Base-by-base conservation (phyloP, 257 asterid species). In the Solanum etuberosum region DNA sequence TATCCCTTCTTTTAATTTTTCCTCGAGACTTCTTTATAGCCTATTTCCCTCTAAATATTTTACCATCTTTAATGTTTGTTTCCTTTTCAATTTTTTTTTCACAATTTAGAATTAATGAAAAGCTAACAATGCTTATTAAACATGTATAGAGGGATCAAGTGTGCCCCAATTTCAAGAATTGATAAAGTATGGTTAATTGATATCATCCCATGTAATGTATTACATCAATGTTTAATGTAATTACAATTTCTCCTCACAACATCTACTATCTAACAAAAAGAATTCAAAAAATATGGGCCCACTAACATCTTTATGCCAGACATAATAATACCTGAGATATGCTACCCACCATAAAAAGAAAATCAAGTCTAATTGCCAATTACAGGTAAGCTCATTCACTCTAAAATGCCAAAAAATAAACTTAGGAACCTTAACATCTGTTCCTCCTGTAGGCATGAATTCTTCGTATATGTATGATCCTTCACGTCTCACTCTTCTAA, bases 361-460 rank as follows among this genome's bases (percentile, higher is more conserved):
- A 78, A 78, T 31, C 63, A 78, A 78, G 25, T 78, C 27, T 27
- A 46, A 46, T 43, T 78, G 65, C 38, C 61, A 78, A 43, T 46
- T 5, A 46, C 65, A 80, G 18, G 46, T 46, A 27, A 43, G 40
- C 15, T 78, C 37, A 42, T 77, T 77, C 83, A 42, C 61, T 77
- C n/a, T 25, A 14, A 25, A 68, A 68, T 65, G n/a, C 35, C 57
- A 32, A 31, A 86, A 63, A 34, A 86, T 46, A 85, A 85, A 85
- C 34, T 71, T 14, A 71, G 38, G 65, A 85, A 97, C 99, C 99
- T 97, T 97, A 65, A 97, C 99, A 92, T 95, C 99, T 82, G 99
- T 97, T 90, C 99, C 99, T 40, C 99, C 99, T 18, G 99, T 97
- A 86, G 99, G 98, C 99, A 97, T 97, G 91, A 97, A 97, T 91